Evolutionary conservation across 2,329 filamentous ascomycete genomes (phyloP), one percentile per base, ranked within the genome.

Genomic region (Aspergillus sp.): DNA sequence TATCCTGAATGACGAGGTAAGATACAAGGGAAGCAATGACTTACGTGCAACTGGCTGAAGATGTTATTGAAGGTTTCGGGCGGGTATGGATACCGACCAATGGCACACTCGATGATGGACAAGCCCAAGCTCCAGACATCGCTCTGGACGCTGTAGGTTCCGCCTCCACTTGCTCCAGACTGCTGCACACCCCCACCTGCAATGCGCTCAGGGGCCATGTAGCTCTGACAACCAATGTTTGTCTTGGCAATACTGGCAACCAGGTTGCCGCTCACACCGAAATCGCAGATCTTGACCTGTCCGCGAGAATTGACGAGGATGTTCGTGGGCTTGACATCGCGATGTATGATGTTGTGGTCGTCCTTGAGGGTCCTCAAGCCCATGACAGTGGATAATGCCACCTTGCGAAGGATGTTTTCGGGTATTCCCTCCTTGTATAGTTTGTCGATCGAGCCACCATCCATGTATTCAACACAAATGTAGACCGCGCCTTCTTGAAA

Each of bases 381-480:
- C 84, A 93, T 91, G 6, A 95, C 87, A 0, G 95, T 97, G 19
- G 90, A 89, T 64, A 95, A 86, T 0, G 94, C 92, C 64, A 99
- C 95, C 75, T 97, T 98, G 57, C 88, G 87, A 54, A 99, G 80
- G 0, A 99, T 88, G 44, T 86, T 86, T 74, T 99, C 95, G 0
- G 95, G 92, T 8, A 99, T 89, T 48, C 95, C 95, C 61, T 93
- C 91, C 10, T 85, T 85, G 75, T 99, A 99, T 11, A 99, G 80
- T 76, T 97, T 97, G 82, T 99, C 95, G 72, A 98, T 93, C 39
- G 93, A 98, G 7, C 95, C 95, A 50, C 95, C 95, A 73, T 99
- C 93, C 95, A 99, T 99, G 78, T 92, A 96, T 78, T 99, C 95
- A 75, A 99, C 96, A 78, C 95, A 99, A 76, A 99, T 98, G 77